Evolutionary conservation across 2,329 filamentous ascomycete genomes (phyloP).

Genomic region (Pyrenochaeta sp.): DNA sequence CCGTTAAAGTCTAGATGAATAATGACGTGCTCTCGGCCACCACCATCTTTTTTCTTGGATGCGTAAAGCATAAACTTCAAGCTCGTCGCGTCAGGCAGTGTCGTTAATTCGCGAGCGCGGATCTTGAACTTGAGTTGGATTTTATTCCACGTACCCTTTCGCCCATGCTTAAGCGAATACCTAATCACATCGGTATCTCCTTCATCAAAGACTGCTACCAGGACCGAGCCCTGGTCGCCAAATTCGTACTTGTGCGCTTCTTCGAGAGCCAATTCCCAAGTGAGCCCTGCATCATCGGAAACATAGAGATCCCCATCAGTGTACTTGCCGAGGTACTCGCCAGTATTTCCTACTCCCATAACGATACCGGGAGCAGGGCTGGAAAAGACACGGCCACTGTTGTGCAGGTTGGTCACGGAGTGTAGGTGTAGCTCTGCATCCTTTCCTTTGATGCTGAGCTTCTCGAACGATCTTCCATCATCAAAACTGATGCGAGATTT

Average conservation of each 20-base stretch:
- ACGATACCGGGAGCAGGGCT: constrained; percentile 92
- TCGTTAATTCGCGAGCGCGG: constrained; percentile 78
- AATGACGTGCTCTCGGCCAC: constrained; percentile 67
- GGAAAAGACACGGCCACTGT: constrained; percentile 87
- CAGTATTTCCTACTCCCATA: constrained; percentile 93
- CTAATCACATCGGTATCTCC: constrained; percentile 68
- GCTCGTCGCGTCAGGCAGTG: constrained; percentile 90
- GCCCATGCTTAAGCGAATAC: constrained; percentile 91
- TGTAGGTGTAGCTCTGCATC: constrained; percentile 82
- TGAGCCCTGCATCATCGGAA: constrained; percentile 88
- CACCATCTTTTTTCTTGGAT: constrained; percentile 50
- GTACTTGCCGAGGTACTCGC: constrained; percentile 75
- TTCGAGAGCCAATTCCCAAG: constrained; percentile 78
- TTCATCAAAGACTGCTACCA: constrained; percentile 81
- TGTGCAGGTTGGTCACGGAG: constrained; percentile 85
- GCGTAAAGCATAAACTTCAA: constrained; percentile 87
- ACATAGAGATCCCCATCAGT: constrained; percentile 81
- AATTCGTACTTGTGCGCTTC: constrained; percentile 96
- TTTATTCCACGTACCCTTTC: constrained; percentile 72
- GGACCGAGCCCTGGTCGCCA: constrained; percentile 88
- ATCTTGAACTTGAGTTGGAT: constrained; percentile 76
- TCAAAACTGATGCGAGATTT: constrained; percentile 91
- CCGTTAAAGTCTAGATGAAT: constrained; percentile 85
- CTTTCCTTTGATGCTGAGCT: constrained; percentile 72
- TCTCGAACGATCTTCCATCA: constrained; percentile 85